These are phyloP conservation scores for Immersiporthe knoxdaviesiana DNA, from an alignment of 2,329 filamentous ascomycete species.

Conservation along the genomic window DNA sequence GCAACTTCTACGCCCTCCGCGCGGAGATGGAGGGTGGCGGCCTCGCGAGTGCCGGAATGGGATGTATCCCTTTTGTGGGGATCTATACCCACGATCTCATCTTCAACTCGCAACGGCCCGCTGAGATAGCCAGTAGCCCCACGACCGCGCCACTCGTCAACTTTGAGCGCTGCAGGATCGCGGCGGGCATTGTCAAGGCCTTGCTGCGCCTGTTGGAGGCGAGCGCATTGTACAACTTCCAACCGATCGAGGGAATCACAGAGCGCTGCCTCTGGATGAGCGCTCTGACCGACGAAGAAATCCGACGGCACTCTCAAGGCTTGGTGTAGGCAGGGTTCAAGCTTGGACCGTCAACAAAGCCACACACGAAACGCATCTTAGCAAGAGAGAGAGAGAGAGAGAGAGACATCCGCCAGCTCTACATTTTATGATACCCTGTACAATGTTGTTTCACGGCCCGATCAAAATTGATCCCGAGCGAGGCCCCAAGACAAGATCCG, in stretches of 20 bases:
- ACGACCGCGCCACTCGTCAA: slow-evolving; percentile 73
- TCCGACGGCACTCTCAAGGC: slow-evolving; percentile 53
- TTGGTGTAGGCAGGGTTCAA: background rate
- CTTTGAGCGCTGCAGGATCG: slow-evolving; percentile 79
- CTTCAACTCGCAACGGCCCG: slow-evolving; percentile 78
- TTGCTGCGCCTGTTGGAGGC: slow-evolving; percentile 78
- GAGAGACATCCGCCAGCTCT: background rate
- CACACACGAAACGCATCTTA: background rate
- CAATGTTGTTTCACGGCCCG: slow-evolving; percentile 5
- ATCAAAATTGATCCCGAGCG: background rate
- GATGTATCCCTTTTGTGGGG: slow-evolving; percentile 83
- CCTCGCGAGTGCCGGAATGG: slow-evolving; percentile 57
- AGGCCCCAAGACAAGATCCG: background rate
- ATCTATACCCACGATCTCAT: slow-evolving; percentile 84
- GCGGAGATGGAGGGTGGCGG: slow-evolving; percentile 76
- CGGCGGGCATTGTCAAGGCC: slow-evolving; percentile 78
- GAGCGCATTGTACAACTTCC: slow-evolving; percentile 73
- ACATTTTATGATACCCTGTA: slow-evolving; percentile 9
- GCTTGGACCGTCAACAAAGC: background rate
- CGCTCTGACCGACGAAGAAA: slow-evolving; percentile 75
- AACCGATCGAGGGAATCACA: slow-evolving; percentile 75
- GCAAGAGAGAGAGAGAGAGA: no score
- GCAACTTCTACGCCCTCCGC: slow-evolving; percentile 77
- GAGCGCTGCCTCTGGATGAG: slow-evolving; percentile 87
- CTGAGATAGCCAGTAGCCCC: slow-evolving; percentile 71